Evolutionary conservation across 306 rosid species (phyloP).

Genomic region (Trifolium pratense): DNA sequence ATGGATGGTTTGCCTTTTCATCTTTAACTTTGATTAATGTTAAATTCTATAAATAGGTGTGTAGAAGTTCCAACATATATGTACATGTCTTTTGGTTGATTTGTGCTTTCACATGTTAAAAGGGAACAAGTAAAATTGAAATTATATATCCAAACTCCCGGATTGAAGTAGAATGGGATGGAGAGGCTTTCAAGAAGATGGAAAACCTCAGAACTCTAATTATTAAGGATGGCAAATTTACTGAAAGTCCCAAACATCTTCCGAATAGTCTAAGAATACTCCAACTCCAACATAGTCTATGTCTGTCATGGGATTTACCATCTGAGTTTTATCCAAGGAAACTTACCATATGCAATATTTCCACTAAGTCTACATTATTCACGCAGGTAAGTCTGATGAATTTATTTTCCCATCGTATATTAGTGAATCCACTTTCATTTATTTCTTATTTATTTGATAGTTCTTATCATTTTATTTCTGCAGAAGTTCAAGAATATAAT

Average conservation of each 20-base stretch:
- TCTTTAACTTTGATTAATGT: background rate
- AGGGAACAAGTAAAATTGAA: background rate
- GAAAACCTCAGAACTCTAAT: background rate
- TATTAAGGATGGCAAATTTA: background rate
- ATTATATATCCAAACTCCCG: background rate
- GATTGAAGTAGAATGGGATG: background rate
- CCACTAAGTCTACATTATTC: too few species aligned
- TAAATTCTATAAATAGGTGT: too few species aligned
- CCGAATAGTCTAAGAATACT: constrained; percentile 15
- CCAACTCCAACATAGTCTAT: too few species aligned
- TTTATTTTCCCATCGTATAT: background rate
- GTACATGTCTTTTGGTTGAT: too few species aligned
- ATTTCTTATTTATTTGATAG: background rate
- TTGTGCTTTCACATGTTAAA: too few species aligned
- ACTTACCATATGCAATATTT: background rate
- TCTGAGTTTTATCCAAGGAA: background rate
- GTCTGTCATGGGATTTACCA: too few species aligned
- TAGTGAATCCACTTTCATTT: background rate
- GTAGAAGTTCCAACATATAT: too few species aligned
- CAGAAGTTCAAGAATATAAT: background rate
- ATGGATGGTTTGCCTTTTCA: background rate
- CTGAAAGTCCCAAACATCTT: background rate
- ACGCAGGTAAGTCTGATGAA: background rate
- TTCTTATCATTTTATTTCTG: background rate
- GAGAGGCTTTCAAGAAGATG: background rate